Evolutionary conservation across 345 rosid species (phyloP), one percentile per base, ranked within the genome.

Genomic region (Dipteronia sinensis): DNA sequence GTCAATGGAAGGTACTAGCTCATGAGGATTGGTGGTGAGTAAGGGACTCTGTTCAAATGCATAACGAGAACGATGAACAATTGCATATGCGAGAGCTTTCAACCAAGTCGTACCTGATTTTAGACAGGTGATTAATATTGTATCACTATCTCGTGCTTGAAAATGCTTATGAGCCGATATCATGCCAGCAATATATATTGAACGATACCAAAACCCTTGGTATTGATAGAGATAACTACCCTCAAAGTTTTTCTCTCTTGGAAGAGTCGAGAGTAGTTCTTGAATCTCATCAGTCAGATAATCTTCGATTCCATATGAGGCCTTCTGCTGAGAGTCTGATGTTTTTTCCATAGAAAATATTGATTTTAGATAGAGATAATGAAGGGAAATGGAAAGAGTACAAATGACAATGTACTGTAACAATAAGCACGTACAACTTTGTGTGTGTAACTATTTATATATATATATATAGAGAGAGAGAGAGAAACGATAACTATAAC

Each of bases 101-200:
- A 83, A 77, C 82, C 86, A 83, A 74, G 82, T 74, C 4, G 72
- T 77, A 1, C 83, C 83, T 1, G 81, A 69, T 74, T 83, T 80
- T 2, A 79, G 83, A 38, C 29, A 70, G 7, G 74, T 69, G 20
- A 76, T 68, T 7, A 80, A 19, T 40, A 83, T 3, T 23, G 75
- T 70, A 1, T 83, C 86, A 40, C 67, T 47, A 1, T 75, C 76
- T 6, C 77, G 72, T 31, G 79, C 68, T 62, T 76, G 10, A 25
- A 79, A 83, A 25, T 59, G 70, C 68, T 20, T 4, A 22, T 82
- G 76, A 65, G 40, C 12, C 1, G 40, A 11, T 16, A 64, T 25
- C 6, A 29, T 16, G 34, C 67, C 67, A 12, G 34, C 19, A 29
- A 64, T 15, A 4, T 9, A 68, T 7, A 0, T 0, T 13, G 58